Percentiles rank a stretch among this genome's conserved stretches.
Evolutionary conservation across 257 asterid species (phyloP).

Genomic region (Scutellaria barbata): DNA sequence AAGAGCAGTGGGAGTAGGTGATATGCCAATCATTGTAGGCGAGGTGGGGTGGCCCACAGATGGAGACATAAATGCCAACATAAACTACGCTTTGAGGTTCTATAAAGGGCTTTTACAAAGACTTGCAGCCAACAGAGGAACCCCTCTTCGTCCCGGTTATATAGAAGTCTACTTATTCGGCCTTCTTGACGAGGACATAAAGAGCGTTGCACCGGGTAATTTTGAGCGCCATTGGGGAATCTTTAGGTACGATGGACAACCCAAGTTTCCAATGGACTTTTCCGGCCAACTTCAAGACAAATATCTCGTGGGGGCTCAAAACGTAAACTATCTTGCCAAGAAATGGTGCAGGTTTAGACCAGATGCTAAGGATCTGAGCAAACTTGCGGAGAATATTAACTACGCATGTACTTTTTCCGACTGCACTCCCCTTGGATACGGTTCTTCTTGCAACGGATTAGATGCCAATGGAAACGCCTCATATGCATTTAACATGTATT

Average conservation of each 20-base stretch:
- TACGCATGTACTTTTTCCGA: conserved; percentile 70
- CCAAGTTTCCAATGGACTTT: conserved; percentile 75
- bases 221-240: conserved; percentile 91
- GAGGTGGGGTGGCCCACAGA: conserved; percentile 90
- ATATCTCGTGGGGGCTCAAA: conserved; percentile 58
- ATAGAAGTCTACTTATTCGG: conserved; percentile 78
- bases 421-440: conserved; percentile 78
- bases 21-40: conserved; percentile 70
- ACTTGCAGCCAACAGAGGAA: conserved; percentile 68
- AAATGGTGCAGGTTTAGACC: conserved; percentile 67
- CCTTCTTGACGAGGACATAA: conserved; percentile 74
- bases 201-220: conserved; percentile 76
- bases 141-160: conserved; percentile 74
- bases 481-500: conserved; percentile 71
- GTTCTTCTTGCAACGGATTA: conserved; percentile 76
- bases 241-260: conserved; percentile 78
- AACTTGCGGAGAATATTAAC: conserved; percentile 62
- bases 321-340: conserved; percentile 60
- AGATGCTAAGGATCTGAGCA: conserved; percentile 54
- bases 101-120: conserved; percentile 68
- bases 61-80: conserved; percentile 68
- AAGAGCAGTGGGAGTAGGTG: conserved; percentile 58
- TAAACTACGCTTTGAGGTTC: conserved; percentile 58
- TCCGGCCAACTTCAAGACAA: conserved; percentile 56
- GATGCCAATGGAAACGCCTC: conserved; percentile 73